These are phyloP conservation scores for Pseudohyphozyma bogoriensis DNA, from an alignment of 768 basidiomycete species.

Conservation along the genomic window DNA sequence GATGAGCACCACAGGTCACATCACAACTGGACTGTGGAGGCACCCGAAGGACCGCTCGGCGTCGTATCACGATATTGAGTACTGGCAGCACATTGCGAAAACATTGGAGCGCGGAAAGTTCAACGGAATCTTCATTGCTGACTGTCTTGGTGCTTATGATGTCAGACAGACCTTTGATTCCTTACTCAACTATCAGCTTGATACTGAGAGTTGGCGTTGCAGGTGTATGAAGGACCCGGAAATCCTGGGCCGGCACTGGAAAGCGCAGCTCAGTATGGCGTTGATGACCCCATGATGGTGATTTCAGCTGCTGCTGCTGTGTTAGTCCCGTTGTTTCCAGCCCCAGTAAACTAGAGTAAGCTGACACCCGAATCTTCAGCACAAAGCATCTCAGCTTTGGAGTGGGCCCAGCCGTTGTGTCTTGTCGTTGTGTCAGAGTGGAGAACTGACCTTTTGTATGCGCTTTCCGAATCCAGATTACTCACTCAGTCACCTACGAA, in stretches of 20 bases:
- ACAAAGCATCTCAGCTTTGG: no score
- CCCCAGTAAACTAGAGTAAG: no score
- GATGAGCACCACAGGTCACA: neutral
- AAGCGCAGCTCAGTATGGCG: neutral
- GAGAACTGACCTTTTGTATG: no score
- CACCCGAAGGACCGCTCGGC: neutral
- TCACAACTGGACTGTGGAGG: neutral
- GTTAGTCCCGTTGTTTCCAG: no score
- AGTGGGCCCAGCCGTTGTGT: no score
- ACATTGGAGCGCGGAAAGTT: constrained; percentile 5
- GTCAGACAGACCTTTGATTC: neutral
- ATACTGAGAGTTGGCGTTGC: no score
- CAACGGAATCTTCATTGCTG: constrained; percentile 5
- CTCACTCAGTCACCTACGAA: no score
- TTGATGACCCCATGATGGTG: neutral
- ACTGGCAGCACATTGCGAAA: constrained; percentile 9
- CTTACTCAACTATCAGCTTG: neutral
- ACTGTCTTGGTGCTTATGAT: neutral
- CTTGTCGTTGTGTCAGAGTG: no score
- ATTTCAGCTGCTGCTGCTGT: neutral
- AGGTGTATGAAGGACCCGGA: neutral
- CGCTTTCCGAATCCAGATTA: no score
- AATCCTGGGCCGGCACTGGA: neutral
- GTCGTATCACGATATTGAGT: neutral
- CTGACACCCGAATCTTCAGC: no score